Percentiles rank a stretch among this genome's conserved stretches.
phyloP scores from a whole-genome alignment of 768 basidiomycete species.

The Pleurotus tuoliensis region DNA sequence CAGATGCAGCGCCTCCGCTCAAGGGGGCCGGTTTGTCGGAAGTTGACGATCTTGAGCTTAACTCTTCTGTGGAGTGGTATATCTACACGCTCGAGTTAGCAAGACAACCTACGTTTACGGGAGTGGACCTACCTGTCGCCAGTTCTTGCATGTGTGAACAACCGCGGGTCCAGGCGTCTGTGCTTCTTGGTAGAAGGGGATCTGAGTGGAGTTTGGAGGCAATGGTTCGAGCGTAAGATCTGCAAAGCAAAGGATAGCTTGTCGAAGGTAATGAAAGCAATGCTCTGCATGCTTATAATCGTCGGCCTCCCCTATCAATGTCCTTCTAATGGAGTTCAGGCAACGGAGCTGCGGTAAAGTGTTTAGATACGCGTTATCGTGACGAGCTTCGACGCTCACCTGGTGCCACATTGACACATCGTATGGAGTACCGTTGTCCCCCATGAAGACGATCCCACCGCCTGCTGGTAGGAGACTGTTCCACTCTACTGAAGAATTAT shows the following conservation, averaged over 20 bases:
- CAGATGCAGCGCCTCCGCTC: no score
- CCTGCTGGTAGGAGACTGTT: conserved; percentile 17
- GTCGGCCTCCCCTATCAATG: conserved; percentile 15
- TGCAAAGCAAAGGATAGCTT: conserved; percentile 31
- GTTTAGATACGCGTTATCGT: no score
- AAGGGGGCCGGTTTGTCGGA: no score
- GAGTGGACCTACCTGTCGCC: conserved; percentile 4
- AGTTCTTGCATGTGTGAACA: conserved; percentile 10
- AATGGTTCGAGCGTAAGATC: conserved; percentile 32
- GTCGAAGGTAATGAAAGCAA: conserved; percentile 36
- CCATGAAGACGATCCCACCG: conserved; percentile 29
- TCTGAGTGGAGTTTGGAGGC: conserved; percentile 19
- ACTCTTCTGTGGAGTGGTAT: neutral
- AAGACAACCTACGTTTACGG: neutral
- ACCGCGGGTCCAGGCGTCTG: neutral
- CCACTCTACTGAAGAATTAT: conserved; percentile 9
- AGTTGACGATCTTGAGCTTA: neutral
- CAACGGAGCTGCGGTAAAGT: conserved; percentile 22
- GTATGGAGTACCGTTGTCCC: conserved; percentile 28
- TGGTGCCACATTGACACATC: conserved; percentile 35
- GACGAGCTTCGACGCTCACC: neutral
- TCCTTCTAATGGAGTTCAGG: conserved; percentile 29
- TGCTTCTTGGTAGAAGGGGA: neutral
- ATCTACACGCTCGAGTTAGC: neutral
- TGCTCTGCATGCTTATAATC: conserved; percentile 28